Conservation (phyloP, 768 basidiomycete species). For the Hysterangium stoloniferum region DNA sequence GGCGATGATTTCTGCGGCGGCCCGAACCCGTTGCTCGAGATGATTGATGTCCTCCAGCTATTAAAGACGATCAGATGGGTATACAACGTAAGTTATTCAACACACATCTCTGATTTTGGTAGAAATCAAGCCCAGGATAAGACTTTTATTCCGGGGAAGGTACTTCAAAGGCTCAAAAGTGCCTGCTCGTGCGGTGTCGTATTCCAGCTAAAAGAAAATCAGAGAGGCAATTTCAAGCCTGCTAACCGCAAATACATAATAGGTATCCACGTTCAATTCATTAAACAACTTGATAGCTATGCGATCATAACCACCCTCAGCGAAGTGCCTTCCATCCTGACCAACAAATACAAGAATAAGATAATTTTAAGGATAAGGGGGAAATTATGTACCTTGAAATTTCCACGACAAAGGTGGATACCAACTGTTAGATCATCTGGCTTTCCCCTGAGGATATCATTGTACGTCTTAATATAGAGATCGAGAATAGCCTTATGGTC, state of each 20-base stretch:
- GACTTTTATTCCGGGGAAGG: constrained; percentile 29
- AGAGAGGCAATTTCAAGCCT: neutral
- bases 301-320: constrained; percentile 38
- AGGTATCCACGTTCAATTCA: constrained; percentile 47
- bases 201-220: constrained; percentile 38
- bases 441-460: constrained; percentile 35
- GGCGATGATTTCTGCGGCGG: constrained; percentile 44
- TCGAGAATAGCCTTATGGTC: constrained; percentile 61
- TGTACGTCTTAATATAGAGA: constrained; percentile 56
- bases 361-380: neutral
- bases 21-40: constrained; percentile 42
- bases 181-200: constrained; percentile 58
- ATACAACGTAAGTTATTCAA: too few species aligned
- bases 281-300: constrained; percentile 39
- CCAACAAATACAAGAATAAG: neutral
- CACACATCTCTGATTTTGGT: constrained; percentile 34
- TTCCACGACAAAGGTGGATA: constrained; percentile 52
- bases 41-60: constrained; percentile 45
- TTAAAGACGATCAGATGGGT: too few species aligned
- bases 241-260: constrained; percentile 28
- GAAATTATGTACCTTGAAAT: constrained; percentile 15
- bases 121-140: constrained; percentile 37
- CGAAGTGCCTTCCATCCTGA: constrained; percentile 39
- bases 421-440: constrained; percentile 49
- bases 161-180: constrained; percentile 28